Evolutionary conservation across 164 flowering plant genomes (phyloP).

Genomic region (Pachysandra terminalis): DNA sequence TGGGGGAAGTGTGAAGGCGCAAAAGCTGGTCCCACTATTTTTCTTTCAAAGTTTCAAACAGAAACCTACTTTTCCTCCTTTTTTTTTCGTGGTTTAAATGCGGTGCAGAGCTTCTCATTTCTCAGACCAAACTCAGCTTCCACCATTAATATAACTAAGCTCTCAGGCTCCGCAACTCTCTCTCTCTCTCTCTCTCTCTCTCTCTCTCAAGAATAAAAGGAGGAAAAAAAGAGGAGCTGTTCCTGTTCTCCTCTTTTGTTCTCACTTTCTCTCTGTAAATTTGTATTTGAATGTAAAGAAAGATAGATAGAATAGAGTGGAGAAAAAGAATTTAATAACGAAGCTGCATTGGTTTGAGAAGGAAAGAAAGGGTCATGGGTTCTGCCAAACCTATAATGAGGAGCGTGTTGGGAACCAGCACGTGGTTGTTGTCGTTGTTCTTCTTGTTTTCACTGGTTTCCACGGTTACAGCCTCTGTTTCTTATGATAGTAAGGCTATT

Average conservation of each 20-base stretch:
- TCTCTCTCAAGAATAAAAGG: not conserved
- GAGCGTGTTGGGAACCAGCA: slow-evolving; percentile 7
- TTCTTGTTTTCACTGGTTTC: slow-evolving; percentile 27
- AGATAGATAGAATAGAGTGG: not conserved
- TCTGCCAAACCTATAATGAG: slow-evolving; percentile 9
- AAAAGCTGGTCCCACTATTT: slow-evolving; percentile 3
- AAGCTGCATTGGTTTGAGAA: slow-evolving; percentile 14
- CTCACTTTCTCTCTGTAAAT: not conserved
- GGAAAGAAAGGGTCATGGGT: slow-evolving; percentile 11
- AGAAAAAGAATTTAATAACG: slow-evolving; percentile 5
- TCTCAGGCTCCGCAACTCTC: not conserved
- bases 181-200: not conserved
- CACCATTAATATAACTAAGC: not conserved
- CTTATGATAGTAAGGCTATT: slow-evolving; percentile 67
- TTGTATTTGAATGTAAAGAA: not conserved
- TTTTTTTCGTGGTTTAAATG: slow-evolving; percentile 15
- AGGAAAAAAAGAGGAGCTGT: too few relatives aligned
- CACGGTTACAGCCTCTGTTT: slow-evolving; percentile 48
- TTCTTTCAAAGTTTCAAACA: not conserved
- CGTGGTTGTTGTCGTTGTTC: slow-evolving; percentile 19
- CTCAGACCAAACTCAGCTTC: slow-evolving; percentile 4
- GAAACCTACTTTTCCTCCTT: not conserved
- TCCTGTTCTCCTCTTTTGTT: not conserved
- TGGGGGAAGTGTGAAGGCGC: not conserved
- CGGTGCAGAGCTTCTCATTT: slow-evolving; percentile 8